Evolutionary conservation across 2,329 filamentous ascomycete genomes (phyloP).

Genomic region (Elsinoe perseae): DNA sequence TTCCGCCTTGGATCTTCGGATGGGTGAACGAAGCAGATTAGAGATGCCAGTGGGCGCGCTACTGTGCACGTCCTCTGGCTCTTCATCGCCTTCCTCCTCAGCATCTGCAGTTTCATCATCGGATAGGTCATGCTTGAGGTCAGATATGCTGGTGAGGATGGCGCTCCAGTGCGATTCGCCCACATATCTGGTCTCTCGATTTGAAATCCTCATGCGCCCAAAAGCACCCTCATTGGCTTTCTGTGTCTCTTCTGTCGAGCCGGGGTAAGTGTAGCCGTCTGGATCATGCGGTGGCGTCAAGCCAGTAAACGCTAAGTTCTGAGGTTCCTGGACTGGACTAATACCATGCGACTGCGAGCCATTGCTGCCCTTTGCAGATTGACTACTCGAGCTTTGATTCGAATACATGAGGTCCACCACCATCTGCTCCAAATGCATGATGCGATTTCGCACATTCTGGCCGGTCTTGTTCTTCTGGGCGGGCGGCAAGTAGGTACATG

Average conservation of each 20-base stretch:
- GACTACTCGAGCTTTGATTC: background rate
- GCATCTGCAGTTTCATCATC: constrained; percentile 24
- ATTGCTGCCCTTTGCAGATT: background rate
- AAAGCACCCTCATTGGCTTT: constrained; percentile 55
- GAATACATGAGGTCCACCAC: constrained; percentile 33
- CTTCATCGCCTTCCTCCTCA: constrained; percentile 17
- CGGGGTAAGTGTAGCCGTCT: constrained; percentile 12
- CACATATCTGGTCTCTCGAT: constrained; percentile 67
- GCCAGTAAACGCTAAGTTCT: constrained; percentile 18
- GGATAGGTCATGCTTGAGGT: constrained; percentile 28
- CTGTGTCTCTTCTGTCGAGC: background rate
- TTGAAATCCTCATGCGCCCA: constrained; percentile 74
- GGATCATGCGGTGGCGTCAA: constrained; percentile 27
- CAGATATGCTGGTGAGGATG: constrained; percentile 56
- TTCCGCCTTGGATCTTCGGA: constrained; percentile 25
- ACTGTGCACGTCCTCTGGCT: constrained; percentile 15
- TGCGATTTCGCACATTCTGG: constrained; percentile 31
- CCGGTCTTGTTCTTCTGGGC: constrained; percentile 26
- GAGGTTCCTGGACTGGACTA: background rate
- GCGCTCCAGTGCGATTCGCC: constrained; percentile 79
- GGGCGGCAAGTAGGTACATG: constrained; percentile 29
- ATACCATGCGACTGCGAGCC: background rate
- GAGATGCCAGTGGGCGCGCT: background rate
- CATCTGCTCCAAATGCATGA: constrained; percentile 29
- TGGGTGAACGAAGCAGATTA: constrained; percentile 16